Base-by-base conservation (phyloP, 2,329 filamentous ascomycete genomes). In the Sporothrix mexicana region DNA sequence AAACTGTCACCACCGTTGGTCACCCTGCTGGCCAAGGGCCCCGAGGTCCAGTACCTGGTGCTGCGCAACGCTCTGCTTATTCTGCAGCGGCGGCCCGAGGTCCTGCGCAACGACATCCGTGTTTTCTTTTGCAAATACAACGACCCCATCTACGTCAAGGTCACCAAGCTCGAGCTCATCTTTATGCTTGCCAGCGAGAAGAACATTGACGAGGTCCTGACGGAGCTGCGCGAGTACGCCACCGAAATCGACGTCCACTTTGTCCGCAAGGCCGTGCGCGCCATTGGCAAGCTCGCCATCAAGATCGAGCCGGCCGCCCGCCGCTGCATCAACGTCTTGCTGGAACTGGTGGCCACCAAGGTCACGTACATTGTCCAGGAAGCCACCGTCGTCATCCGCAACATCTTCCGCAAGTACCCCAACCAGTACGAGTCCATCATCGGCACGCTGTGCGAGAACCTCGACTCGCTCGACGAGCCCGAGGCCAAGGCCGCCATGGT, bases 51-150 rank as follows among this genome's bases (percentile, higher is more conserved):
- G 81, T 99, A 99, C 79, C 87, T 99, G 7, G 96, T 96, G 0
- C 87, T 99, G 20, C 88, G 96, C 75, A 99, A 99, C 80, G 96
- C 96, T 0, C 87, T 99, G 1, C 86, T 99, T 15, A 99, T 99
- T 77, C 85, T 99, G 70, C 96, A 99, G 81, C 88, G 95, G 77
- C 88, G 95, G 72, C 96, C 96, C 0, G 96, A 98, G 79, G 95
- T 99, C 9, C 83, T 99, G 71, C 90, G 94, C 75, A 98, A 98
- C 82, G 96, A 99, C 81, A 98, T 99, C 75, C 90, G 96, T 64
- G 96, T 99, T 45, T 99, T 99, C 84, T 99, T 99, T 83, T 99
- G 96, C 90, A 99, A 99, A 86, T 99, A 99, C 83, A 99, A 99
- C 81, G 96, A 99, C 79, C 96, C 96, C 0, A 99, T 99, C 76